Evolutionary conservation across 495 filamentous ascomycete genomes (phyloP).

Genomic region (Xylaria telfairii): DNA sequence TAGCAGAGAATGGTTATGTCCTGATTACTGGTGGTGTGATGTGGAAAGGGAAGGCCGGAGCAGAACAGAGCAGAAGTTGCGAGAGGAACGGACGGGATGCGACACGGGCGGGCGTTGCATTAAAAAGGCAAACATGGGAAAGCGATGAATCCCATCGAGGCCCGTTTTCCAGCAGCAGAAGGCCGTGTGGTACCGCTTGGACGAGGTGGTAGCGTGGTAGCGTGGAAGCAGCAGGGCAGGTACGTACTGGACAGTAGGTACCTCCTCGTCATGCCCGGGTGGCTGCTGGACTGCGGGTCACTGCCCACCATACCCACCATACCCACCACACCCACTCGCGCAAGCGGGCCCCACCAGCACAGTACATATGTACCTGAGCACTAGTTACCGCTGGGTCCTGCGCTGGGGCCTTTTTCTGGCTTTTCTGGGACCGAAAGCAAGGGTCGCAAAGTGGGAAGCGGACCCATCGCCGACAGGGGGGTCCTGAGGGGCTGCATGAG

Average conservation of each 20-base stretch:
- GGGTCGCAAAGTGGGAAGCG: constrained; percentile 20
- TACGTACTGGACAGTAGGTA: no score
- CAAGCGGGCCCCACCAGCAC: constrained; percentile 7
- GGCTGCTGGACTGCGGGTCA: neutral
- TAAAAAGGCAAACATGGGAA: constrained; percentile 45
- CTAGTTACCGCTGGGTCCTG: constrained; percentile 8
- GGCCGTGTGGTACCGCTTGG: constrained; percentile 21
- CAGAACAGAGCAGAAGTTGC: constrained; percentile 26
- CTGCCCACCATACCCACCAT: no score
- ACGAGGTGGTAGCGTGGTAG: constrained; percentile 16
- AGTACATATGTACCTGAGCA: constrained; percentile 20
- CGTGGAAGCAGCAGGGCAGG: no score
- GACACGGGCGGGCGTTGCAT: constrained; percentile 32
- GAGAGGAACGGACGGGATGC: constrained; percentile 33
- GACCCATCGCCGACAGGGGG: neutral
- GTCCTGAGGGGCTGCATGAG: constrained; percentile 10
- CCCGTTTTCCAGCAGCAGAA: constrained; percentile 32
- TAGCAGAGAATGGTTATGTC: neutral
- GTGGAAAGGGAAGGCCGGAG: constrained; percentile 20
- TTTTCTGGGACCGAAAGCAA: constrained; percentile 19
- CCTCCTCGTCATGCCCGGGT: neutral
- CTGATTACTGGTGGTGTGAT: constrained; percentile 20
- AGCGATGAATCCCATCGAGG: constrained; percentile 42
- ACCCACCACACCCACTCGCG: neutral
- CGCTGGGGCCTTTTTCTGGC: neutral